Evolutionary conservation across 1,284 basidiomycete species (phyloP), one percentile per base, ranked within the genome.

Genomic region (Pseudozyma hubeiensis): DNA sequence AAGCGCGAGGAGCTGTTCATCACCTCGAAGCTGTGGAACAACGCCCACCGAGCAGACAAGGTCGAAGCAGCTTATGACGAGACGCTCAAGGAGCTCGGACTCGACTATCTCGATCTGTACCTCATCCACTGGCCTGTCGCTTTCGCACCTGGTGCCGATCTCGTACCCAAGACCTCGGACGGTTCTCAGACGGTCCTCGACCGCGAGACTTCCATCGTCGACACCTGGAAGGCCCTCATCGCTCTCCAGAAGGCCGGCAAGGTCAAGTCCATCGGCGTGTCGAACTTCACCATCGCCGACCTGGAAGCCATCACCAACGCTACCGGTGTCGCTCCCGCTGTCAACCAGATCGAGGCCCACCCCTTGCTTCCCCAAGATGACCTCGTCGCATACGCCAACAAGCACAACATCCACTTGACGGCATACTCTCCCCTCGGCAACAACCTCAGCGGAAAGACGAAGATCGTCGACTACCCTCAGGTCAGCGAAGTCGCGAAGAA

Each of bases 71-170:
- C 82, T 8, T 82, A 85, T 43, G 81, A 86, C 66, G 81, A 85
- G 60, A 85, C 85, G 10, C 77, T 86, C n/a, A 62, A 83, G 57
- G 80, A 85, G 71, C 81, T 86, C 13, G 79, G 80, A 24, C 67
- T 85, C 31, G 76, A 80, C 50, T 86, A 86, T 77, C 76, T 86
- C 40, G 85, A 86, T 62, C 75, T 86, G 43, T 52, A 78, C 91
- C 90, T 93, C 49, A 87, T 95, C 65, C 93, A 95, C 87, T 96
- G 93, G 93, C 93, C 93, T 1, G 89, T 92, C 39, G 67, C 84
- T 0, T 81, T 85, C 61, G 47, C 63, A 7, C 47, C 53, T 9
- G 64, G 66, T 16, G 40, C 52, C 33, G 79, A 73, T 7, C 86
- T 91, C 46, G 85, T 87, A 75, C 91, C 85, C 37, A 86, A 89